Evolutionary conservation across 768 basidiomycete species (phyloP).

Genomic region (Wakefieldia striispora): DNA sequence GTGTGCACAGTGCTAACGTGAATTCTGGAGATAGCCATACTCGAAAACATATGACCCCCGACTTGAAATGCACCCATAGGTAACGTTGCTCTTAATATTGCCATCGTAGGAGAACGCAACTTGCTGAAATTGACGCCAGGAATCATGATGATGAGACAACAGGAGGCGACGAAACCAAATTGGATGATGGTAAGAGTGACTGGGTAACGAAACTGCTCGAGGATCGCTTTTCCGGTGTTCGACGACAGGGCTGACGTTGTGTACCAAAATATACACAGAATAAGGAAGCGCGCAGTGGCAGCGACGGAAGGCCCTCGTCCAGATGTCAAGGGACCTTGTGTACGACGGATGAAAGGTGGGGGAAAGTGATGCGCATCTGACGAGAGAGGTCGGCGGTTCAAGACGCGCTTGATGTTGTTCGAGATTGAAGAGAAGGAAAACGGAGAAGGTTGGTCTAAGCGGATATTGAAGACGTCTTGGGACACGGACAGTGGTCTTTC

Average conservation of each 20-base stretch:
- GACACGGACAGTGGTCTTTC: slow-evolving; percentile 9
- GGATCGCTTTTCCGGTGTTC: slow-evolving; percentile 94
- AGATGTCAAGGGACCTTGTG: slow-evolving; percentile 17
- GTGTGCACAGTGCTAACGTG: slow-evolving; percentile 98
- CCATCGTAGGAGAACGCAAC: slow-evolving; percentile 66
- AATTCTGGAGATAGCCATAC: slow-evolving; percentile 94
- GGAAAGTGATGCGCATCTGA: slow-evolving; percentile 16
- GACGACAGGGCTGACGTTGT: slow-evolving; percentile 89
- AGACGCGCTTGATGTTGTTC: slow-evolving; percentile 15
- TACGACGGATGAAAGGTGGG: slow-evolving; percentile 27
- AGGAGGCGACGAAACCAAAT: slow-evolving; percentile 90
- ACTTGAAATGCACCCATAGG: slow-evolving; percentile 99
- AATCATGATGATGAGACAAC: slow-evolving; percentile 82
- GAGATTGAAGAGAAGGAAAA: slow-evolving; percentile 10
- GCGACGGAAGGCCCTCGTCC: slow-evolving; percentile 14
- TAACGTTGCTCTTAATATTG: slow-evolving; percentile 74
- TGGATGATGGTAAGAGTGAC: slow-evolving; percentile 97
- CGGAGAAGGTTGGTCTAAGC: slow-evolving; percentile 1
- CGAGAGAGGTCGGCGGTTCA: slow-evolving; percentile 16
- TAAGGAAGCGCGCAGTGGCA: slow-evolving; percentile 56
- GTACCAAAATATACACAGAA: slow-evolving; percentile 92
- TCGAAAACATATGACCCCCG: slow-evolving; percentile 96
- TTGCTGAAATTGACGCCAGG: slow-evolving; percentile 65
- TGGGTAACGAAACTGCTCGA: slow-evolving; percentile 90
- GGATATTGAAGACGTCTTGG: slow-evolving; percentile 7